Evolutionary conservation across 2,329 filamentous ascomycete species (phyloP).

Genomic region (Xylariaceae sp.): DNA sequence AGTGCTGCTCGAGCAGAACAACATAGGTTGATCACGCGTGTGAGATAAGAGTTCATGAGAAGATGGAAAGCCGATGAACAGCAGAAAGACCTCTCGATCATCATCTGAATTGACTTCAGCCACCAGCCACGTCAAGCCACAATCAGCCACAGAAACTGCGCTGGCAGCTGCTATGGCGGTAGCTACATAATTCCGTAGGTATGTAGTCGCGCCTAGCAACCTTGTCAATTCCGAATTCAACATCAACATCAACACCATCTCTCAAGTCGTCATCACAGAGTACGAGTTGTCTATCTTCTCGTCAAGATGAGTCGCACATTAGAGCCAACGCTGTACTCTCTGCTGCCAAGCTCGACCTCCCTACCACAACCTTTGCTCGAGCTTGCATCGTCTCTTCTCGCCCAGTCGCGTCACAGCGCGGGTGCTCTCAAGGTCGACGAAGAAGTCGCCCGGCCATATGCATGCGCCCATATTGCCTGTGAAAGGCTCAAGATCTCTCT

Average conservation of each 20-base stretch:
- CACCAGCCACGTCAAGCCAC: background rate
- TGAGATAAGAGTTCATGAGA: background rate
- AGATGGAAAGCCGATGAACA: background rate
- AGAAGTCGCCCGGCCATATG: constrained; percentile 78
- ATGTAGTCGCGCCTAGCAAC: background rate
- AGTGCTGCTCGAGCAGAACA: no score
- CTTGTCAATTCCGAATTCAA: background rate
- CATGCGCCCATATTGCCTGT: constrained; percentile 84
- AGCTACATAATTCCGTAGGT: no score
- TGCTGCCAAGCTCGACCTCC: constrained; percentile 65
- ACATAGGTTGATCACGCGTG: background rate
- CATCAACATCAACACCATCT: background rate
- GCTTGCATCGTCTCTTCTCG: constrained; percentile 66
- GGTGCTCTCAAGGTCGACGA: constrained; percentile 77
- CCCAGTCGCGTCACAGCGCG: constrained; percentile 73
- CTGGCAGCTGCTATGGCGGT: no score
- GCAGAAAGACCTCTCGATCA: background rate
- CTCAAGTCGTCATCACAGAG: background rate
- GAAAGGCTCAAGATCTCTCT: constrained; percentile 72
- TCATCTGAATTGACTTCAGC: background rate
- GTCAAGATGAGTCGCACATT: constrained; percentile 64
- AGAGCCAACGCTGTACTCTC: constrained; percentile 65
- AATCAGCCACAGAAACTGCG: background rate
- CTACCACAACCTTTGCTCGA: constrained; percentile 66
- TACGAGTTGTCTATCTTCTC: background rate